Evolutionary conservation across 305 asterid species (phyloP), one percentile per base, ranked within the genome.

Genomic region (Ilex paraguariensis): DNA sequence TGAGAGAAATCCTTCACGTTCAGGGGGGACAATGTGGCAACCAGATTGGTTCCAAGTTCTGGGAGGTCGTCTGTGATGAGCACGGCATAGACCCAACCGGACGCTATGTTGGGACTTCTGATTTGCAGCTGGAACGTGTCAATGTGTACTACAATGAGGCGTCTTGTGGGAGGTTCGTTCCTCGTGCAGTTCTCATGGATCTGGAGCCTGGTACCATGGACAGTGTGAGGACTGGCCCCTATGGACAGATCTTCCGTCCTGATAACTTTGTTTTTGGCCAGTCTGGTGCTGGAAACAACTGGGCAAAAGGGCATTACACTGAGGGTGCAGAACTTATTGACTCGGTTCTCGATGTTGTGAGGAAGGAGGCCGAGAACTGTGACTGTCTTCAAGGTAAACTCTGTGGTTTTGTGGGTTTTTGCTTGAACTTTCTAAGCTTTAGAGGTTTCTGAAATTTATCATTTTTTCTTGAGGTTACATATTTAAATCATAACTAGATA

Each of bases 121-220:
- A 68, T 57, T 62, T 68, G 63, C 73, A 68, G 42, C 61, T 68
- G 56, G 73, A 68, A 67, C 59, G 73, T 12, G 73, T 68, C 32
- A 68, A 68, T 33, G 73, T 68, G 54, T 68, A 68, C 58, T 68
- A 68, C 40, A 67, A 67, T 54, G 72, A 67, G 57, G 72, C 72
- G 3, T 67, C 72, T 2, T 67, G 66, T 55, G 66, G 72, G 14
- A 67, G 72, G 57, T 67, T 60, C 46, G 72, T 67, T 45, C 72
- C 72, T 21, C 72, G 72, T 67, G 68, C 14, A 5, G 74, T 70
- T 61, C 74, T 70, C 59, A 70, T 70, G 74, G 74, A 70, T 64
- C 74, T 70, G 60, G 74, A 70, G 44, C 74, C 28, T 21, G 28
- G 28, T 21, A 21, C 28, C 28, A 21, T 21, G 28, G 28, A 21